Evolutionary conservation across 2,329 filamentous ascomycete species (phyloP), one percentile per base, ranked within the genome.

Genomic region (Kalaharituber pfeilii): DNA sequence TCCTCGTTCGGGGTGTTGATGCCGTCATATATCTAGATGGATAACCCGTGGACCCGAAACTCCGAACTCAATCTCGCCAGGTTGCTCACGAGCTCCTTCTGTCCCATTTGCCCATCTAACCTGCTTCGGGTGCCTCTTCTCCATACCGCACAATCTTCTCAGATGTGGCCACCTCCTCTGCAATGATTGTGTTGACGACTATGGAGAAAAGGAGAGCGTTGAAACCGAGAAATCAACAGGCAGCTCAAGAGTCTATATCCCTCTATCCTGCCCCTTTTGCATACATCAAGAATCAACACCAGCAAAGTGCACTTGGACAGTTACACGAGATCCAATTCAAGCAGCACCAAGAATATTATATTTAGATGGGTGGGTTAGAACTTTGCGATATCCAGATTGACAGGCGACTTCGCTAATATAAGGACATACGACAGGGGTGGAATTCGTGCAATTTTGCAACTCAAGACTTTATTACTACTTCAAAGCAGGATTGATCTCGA

Each of bases 141-240:
- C 68, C 44, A 63, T 68, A 1, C 68, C 72, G 1, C 67, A 72
- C 56, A 69, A 73, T 56, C 59, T 66, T 1, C 62, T 74, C 1
- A 67, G 68, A 3, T 75, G 72, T 54, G 71, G 71, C 0, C 72
- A 74, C 59, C 65, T 73, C 2, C 56, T 74, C 1, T 73, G 72
- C 59, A 68, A 67, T 5, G 59, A 63, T 33, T 73, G 72, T 58
- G 58, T 73, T 27, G 63, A 60, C 57, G 64, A 44, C 53, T 71
- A 65, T 62, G 66, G n/a, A 62, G 26, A 42, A n/a, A n/a, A n/a
- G n/a, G n/a, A n/a, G n/a, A n/a, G n/a, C n/a, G n/a, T n/a, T n/a
- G n/a, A n/a, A n/a, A n/a, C n/a, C n/a, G n/a, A n/a, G n/a, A n/a
- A n/a, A n/a, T n/a, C n/a, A n/a, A n/a, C n/a, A n/a, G n/a, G n/a